A percentile compares a stretch with the other conserved stretches of the same genome.
Conservation (phyloP, 192 early-diverging fungal species). For the Martensiomyces pterosporus region DNA sequence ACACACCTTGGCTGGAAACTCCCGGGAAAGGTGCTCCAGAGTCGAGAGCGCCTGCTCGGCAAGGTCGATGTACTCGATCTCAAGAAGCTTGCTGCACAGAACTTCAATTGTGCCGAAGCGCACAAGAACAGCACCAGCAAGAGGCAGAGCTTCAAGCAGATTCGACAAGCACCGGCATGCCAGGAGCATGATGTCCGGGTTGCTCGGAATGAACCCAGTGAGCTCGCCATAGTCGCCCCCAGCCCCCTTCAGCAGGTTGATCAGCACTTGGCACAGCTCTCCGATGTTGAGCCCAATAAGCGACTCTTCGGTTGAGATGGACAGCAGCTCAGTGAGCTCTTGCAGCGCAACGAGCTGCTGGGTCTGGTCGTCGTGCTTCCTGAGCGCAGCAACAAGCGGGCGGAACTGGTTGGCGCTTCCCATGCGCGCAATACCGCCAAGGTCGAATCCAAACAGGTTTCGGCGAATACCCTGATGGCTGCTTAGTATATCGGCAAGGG, state of each 20-base stretch:
- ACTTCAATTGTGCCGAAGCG: constrained; percentile 65
- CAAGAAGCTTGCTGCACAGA: constrained; percentile 70
- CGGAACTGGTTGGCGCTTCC: constrained; percentile 49
- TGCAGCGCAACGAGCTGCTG: constrained; percentile 82
- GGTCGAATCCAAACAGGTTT: constrained; percentile 12
- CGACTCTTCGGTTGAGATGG: constrained; percentile 72
- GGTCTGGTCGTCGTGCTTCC: constrained; percentile 54
- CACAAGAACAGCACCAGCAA: constrained; percentile 58
- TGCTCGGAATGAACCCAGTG: constrained; percentile 14
- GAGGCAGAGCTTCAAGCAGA: constrained; percentile 83
- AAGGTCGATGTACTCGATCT: constrained; percentile 89
- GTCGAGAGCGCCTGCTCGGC: constrained; percentile 80
- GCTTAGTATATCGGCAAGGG: background rate
- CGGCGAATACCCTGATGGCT: background rate
- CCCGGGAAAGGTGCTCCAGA: constrained; percentile 66
- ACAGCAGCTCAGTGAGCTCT: constrained; percentile 72
- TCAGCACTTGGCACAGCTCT: constrained; percentile 64
- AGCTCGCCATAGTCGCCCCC: constrained; percentile 36
- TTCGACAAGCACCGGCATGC: constrained; percentile 89
- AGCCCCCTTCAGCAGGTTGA: constrained; percentile 56
- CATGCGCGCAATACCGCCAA: constrained; percentile 16
- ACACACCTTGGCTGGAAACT: constrained; percentile 26
- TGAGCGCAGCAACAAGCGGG: constrained; percentile 59
- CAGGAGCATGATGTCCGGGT: constrained; percentile 79
- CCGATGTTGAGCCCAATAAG: constrained; percentile 62